These are phyloP conservation scores for Cyberlindnera lachancei DNA, from an alignment of 805 yeast species.

Conservation along the genomic window DNA sequence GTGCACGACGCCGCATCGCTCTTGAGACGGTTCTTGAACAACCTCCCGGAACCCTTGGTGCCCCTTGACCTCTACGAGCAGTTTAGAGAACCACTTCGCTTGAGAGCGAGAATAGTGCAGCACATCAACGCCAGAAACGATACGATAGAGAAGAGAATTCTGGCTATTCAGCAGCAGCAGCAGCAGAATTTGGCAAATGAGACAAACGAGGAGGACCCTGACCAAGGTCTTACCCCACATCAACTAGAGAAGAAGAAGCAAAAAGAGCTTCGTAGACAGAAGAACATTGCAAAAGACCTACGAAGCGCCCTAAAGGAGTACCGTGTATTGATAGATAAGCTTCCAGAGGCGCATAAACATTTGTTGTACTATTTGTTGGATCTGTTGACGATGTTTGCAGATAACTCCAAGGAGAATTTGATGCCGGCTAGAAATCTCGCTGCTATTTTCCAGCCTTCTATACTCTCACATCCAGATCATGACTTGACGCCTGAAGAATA, in stretches of 20 bases:
- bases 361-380: conserved; percentile 81
- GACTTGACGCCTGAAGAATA: conserved; percentile 91
- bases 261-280: conserved; percentile 34
- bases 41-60: conserved; percentile 86
- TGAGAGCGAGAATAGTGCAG: conserved; percentile 54
- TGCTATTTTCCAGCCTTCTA: conserved; percentile 96
- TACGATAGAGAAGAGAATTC: conserved; percentile 29
- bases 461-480: conserved; percentile 85
- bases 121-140: conserved; percentile 57
- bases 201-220: conserved; percentile 10
- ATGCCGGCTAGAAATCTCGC: conserved; percentile 94
- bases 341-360: conserved; percentile 78
- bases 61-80: conserved; percentile 70
- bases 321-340: conserved; percentile 54
- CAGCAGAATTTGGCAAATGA: conserved; percentile 7
- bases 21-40: conserved; percentile 76
- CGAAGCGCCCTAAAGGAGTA: conserved; percentile 65
- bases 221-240: conserved; percentile 12
- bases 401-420: conserved; percentile 66
- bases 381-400: conserved; percentile 75
- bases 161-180: conserved; percentile 20
- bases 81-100: conserved; percentile 71
- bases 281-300: conserved; percentile 55
- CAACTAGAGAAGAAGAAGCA: conserved; percentile 24
- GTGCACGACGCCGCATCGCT: conserved; percentile 96